Conservation (phyloP, 768 basidiomycete genomes). For the Paxillus ammoniavirescens region DNA sequence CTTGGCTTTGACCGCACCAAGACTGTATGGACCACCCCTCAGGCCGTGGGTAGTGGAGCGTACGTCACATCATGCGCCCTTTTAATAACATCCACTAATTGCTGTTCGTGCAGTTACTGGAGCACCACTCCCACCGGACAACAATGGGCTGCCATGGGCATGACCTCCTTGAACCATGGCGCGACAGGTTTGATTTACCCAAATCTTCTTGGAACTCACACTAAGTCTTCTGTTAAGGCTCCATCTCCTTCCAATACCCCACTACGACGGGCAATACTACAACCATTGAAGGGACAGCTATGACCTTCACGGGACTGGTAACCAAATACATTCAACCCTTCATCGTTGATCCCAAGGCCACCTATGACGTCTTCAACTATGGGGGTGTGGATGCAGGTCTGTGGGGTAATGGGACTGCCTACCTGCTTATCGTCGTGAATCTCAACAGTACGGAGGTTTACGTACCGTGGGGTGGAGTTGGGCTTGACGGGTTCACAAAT, state of each 20-base stretch:
- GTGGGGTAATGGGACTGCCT: constrained; percentile 22
- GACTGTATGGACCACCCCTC: constrained; percentile 76
- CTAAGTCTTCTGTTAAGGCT: constrained; percentile 17
- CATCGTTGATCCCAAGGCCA: constrained; percentile 12
- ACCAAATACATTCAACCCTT: constrained; percentile 17
- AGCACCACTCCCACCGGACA: constrained; percentile 26
- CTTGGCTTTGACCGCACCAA: constrained; percentile 67
- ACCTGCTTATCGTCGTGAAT: constrained; percentile 22
- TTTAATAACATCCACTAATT: not conserved
- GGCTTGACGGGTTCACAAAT: constrained; percentile 14
- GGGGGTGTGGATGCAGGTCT: constrained; percentile 23
- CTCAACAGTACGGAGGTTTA: not conserved
- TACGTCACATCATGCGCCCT: constrained; percentile 8
- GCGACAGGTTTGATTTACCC: constrained; percentile 16
- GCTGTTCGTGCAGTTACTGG: constrained; percentile 22
- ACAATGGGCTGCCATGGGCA: constrained; percentile 24
- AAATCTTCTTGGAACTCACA: not conserved
- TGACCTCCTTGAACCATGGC: constrained; percentile 27
- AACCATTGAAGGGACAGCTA: constrained; percentile 24
- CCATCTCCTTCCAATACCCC: constrained; percentile 29
- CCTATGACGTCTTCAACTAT: constrained; percentile 4
- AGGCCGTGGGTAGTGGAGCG: constrained; percentile 62
- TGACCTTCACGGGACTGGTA: constrained; percentile 3
- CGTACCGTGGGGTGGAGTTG: constrained; percentile 20
- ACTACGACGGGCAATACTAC: constrained; percentile 16